Evolutionary conservation across 2,329 filamentous ascomycete species (phyloP).

Genomic region (Polychaeton citri): DNA sequence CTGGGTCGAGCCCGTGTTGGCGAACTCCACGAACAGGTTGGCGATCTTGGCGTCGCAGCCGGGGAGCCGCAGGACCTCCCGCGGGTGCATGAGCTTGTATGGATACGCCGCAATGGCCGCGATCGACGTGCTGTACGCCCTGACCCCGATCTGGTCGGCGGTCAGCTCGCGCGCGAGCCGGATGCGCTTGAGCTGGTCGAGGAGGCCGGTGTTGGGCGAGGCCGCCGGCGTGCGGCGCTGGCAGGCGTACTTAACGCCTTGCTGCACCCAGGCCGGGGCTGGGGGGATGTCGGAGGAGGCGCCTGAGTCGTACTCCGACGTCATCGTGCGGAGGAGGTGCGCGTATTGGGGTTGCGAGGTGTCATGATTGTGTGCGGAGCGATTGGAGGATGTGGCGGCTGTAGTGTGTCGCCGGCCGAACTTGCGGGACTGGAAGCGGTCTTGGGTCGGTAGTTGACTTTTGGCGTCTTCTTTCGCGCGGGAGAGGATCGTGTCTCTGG

Average conservation of each 20-base stretch:
- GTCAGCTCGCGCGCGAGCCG: conserved; percentile 56
- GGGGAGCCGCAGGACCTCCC: conserved; percentile 44
- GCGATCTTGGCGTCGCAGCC: conserved; percentile 74
- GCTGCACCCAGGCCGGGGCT: conserved; percentile 54
- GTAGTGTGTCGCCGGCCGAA: conserved; percentile 8
- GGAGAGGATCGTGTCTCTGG: conserved; percentile 30
- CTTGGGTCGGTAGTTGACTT: conserved; percentile 2
- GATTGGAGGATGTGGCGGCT: background rate
- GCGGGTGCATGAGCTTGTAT: conserved; percentile 32
- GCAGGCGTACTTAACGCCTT: conserved; percentile 61
- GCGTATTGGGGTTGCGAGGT: conserved; percentile 14
- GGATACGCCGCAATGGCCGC: conserved; percentile 76
- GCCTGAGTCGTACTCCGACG: conserved; percentile 58
- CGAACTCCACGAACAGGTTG: conserved; percentile 64
- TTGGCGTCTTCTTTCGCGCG: conserved; percentile 35
- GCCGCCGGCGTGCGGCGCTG: conserved; percentile 59
- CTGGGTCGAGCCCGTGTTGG: conserved; percentile 43
- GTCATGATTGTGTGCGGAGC: background rate
- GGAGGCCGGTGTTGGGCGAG: conserved; percentile 62
- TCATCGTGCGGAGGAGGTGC: conserved; percentile 53
- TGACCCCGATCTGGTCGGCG: conserved; percentile 64
- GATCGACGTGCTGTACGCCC: conserved; percentile 80
- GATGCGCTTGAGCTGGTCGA: conserved; percentile 61
- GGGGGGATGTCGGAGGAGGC: conserved; percentile 42
- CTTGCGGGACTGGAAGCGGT: conserved; percentile 15